Evolutionary conservation across 768 basidiomycete species (phyloP), one percentile per base, ranked within the genome.

Genomic region (Cytidiella melzeri): DNA sequence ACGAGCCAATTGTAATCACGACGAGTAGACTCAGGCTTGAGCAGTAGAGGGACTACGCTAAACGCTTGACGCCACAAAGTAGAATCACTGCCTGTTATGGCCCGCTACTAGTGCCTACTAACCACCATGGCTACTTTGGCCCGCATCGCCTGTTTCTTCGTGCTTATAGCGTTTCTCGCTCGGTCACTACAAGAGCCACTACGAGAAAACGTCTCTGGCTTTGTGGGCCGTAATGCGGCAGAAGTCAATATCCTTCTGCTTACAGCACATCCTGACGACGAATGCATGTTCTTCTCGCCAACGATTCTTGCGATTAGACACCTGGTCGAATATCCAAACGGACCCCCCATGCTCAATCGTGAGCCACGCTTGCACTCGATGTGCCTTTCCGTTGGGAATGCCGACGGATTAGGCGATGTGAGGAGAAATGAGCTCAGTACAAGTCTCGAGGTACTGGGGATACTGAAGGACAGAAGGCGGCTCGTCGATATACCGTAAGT

Each of bases 221-320:
- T 3, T 43, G 3, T 34, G 41, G 23, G 12, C 15, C 10, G 38
- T 18, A 23, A 34, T 34, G n/a, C n/a, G 43, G 36, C 19, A 45
- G 48, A n/a, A 25, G 38, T 7, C 47, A 58, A 54, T 15, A 61
- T 88, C 27, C 70, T 92, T 30, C 64, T 96, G 3, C 65, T 97
- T 40, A 95, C 93, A 0, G 92, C 93, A 23, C 93, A 97, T 62
- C 93, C 93, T 2, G 93, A 96, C 62, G 93, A 97, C 63, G 93
- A 96, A 69, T 83, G 82, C 63, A 79, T 94, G 75, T 97, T 97
- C 74, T 97, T 97, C 64, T 82, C 83, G 3, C 93, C 93, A 0
- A 92, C 90, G 0, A 64, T 95, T 12, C 67, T 84, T 26, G 73
- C 76, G n/a, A n/a, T n/a, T n/a, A n/a, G n/a, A n/a, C n/a, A n/a